A percentile compares a stretch with the other conserved stretches of the same genome.
phyloP scores from a whole-genome alignment of 75 land plant genomes.

The Selaginella tamariscina region DNA sequence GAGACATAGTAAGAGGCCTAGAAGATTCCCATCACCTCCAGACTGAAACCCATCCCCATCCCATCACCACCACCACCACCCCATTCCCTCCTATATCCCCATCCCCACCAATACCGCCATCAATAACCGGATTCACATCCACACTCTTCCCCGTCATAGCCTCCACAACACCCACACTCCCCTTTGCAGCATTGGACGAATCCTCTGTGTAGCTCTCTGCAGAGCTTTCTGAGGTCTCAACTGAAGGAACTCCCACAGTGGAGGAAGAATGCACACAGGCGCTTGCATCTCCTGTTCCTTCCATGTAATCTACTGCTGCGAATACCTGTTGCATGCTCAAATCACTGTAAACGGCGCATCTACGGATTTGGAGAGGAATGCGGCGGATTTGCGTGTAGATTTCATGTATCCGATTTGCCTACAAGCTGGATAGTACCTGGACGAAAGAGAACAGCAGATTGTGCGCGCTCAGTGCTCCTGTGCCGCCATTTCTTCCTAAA shows the following conservation, averaged over 20 bases:
- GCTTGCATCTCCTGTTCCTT: background rate
- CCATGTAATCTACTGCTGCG: background rate
- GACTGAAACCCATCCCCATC: constrained; percentile 12
- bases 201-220: background rate
- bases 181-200: background rate
- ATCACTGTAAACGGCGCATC: too few species aligned
- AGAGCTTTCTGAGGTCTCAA: too few species aligned
- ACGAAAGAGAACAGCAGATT: too few species aligned
- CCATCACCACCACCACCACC: constrained; percentile 21
- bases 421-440: too few species aligned
- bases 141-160: background rate
- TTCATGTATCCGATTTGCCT: too few species aligned
- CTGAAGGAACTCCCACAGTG: too few species aligned
- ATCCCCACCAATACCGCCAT: constrained; percentile 20
- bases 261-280: background rate
- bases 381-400: too few species aligned
- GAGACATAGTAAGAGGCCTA: constrained; percentile 59
- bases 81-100: constrained; percentile 24
- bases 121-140: background rate
- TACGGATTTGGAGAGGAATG: too few species aligned
- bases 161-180: background rate
- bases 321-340: too few species aligned
- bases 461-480: too few species aligned
- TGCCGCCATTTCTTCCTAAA: too few species aligned
- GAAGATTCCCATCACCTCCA: constrained; percentile 7